Conservation (phyloP, 176 grass and related monocot species). For the Bonia amplexicaulis region DNA sequence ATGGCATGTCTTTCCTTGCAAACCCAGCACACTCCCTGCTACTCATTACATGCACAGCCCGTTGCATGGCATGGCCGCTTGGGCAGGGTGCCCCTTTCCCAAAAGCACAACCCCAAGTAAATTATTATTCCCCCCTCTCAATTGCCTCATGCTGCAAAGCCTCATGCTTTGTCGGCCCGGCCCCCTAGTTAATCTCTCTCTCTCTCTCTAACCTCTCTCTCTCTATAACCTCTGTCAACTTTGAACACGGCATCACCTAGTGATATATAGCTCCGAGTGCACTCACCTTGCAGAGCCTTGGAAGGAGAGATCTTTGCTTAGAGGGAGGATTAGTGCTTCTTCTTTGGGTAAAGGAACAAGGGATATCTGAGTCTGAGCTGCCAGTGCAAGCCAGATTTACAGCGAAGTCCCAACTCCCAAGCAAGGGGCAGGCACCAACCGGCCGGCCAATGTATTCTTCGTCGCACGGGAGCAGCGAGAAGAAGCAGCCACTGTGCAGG, state of each 20-base stretch:
- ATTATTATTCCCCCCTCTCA: slow-evolving; percentile 41
- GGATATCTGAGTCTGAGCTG: not conserved
- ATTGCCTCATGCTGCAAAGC: slow-evolving; percentile 80
- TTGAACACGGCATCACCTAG: not conserved
- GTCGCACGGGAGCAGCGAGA: slow-evolving; percentile 11
- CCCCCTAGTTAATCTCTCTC: slow-evolving; percentile 9
- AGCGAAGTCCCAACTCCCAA: not conserved
- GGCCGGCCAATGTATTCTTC: slow-evolving; percentile 52
- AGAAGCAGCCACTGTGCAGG: not conserved
- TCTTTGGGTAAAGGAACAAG: slow-evolving; percentile 25
- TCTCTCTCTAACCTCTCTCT: not conserved
- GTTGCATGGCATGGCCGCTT: slow-evolving; percentile 30
- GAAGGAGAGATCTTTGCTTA: slow-evolving; percentile 65
- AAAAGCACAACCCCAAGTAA: slow-evolving; percentile 46
- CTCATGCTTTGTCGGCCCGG: slow-evolving; percentile 76
- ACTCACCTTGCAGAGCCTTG: slow-evolving; percentile 23
- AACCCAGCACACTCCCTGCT: not conserved
- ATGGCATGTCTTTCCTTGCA: slow-evolving; percentile 5
- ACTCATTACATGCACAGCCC: slow-evolving; percentile 21
- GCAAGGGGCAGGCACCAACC: not conserved
- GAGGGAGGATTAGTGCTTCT: slow-evolving; percentile 42
- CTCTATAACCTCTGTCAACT: not conserved
- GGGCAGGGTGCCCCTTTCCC: slow-evolving; percentile 42
- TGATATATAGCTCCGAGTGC: slow-evolving; percentile 21
- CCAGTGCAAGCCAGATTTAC: not conserved